Base-by-base conservation (phyloP, 1,284 basidiomycete genomes). In the Papiliotrema laurentii region DNA sequence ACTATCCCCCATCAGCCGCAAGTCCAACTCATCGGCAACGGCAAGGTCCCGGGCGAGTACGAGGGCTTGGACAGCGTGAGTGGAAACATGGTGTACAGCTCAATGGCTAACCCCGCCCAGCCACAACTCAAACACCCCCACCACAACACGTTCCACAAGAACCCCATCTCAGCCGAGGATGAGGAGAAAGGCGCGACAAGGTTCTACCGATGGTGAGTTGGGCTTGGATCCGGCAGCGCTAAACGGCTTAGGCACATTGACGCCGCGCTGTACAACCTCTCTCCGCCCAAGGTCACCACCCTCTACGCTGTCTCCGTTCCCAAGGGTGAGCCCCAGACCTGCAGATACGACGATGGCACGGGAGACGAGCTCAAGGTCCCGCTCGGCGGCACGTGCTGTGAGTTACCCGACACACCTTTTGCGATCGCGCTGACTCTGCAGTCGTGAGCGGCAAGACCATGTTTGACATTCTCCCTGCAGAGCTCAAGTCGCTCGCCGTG, bases 71-170 rank as follows among this genome's bases (percentile, higher is more conserved):
- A 81, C 1, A 79, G 82, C 53, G 85, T 83, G 30, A 48, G 72
- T 63, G 14, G 28, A n/a, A n/a, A n/a, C n/a, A n/a, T 3, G 24
- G 6, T 6, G 9, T 44, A 16, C 14, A 18, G 21, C 6, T 45
- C n/a, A 5, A 4, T 7, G 9, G 18, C 4, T 16, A n/a, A 28
- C 21, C 2, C 34, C 19, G 18, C 24, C 2, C 54, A 74, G 60
- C 72, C 75, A 27, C 65, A 77, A 55, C 71, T 79, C 43, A 81
- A 79, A 71, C 85, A 94, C 73, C 91, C 90, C 1, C 84, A 83
- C 44, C 91, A 96, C 73, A 83, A 78, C 35, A 87, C 87, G 1
- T 96, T 96, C 75, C 92, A 96, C 78, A 89, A 88, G 75, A 84
- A 84, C 28, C 75, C 75, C n/a, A 79, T 92, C 25, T 83, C 83